phyloP scores from a whole-genome alignment of 192 early-diverging fungal species.

The Backusella tarrabulga region DNA sequence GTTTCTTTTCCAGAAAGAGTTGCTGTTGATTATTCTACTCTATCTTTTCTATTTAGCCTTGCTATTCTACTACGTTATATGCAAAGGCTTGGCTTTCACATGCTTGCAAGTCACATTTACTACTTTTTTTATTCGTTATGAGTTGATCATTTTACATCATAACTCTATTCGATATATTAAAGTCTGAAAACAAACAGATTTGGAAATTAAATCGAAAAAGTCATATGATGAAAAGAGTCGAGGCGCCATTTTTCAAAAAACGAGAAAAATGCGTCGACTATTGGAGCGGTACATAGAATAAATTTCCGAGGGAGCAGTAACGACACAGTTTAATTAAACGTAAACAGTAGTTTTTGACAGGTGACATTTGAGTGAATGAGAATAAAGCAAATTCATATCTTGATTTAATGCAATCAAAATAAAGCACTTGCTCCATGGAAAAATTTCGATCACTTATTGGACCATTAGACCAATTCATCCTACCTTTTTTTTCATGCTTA shows the following conservation, averaged over 20 bases:
- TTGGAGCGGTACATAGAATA: not conserved
- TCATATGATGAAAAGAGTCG: not conserved
- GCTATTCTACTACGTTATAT: not conserved
- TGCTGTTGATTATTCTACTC: not conserved
- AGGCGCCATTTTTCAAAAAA: not conserved
- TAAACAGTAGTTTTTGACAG: not conserved
- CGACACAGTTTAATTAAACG: not conserved
- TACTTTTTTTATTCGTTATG: not conserved
- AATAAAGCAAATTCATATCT: not conserved
- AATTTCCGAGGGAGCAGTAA: not conserved
- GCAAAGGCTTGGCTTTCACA: not conserved
- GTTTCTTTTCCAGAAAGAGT: not conserved
- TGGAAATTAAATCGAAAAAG: not conserved
- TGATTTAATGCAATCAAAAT: not conserved
- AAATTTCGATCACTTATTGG: not conserved
- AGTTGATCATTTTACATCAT: not conserved
- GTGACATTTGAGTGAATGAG: not conserved
- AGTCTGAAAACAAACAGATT: not conserved
- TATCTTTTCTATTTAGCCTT: not conserved
- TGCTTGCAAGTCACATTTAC: not conserved
- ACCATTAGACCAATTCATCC: not conserved
- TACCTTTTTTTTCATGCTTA: not conserved
- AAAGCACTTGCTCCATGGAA: not conserved
- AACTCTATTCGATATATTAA: not conserved
- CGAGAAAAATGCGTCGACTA: not conserved